A percentile compares a stretch with the other conserved stretches of the same genome.
phyloP scores from a whole-genome alignment of 1,139 yeast genomes.

The Protomyces pachydermus region DNA sequence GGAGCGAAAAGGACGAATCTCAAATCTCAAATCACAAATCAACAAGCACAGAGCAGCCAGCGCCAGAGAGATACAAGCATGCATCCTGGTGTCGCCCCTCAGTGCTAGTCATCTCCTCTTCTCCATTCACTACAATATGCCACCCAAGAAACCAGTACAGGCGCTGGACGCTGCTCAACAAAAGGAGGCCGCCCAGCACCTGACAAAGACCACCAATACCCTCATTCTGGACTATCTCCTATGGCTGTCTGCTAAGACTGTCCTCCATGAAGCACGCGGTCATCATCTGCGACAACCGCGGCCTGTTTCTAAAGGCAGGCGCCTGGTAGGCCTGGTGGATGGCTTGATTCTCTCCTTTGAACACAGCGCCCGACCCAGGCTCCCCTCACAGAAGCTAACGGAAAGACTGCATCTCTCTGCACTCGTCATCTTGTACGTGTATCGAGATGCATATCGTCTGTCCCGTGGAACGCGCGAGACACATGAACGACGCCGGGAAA shows the following conservation, averaged over 20 bases:
- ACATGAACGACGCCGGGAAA: neutral
- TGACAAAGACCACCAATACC: conserved; percentile 22
- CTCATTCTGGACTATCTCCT: conserved; percentile 25
- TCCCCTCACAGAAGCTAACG: neutral
- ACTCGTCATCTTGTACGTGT: conserved; percentile 15
- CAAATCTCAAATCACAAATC: neutral
- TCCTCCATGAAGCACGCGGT: conserved; percentile 4
- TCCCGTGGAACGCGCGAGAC: neutral
- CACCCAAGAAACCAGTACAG: neutral
- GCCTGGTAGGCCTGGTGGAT: conserved; percentile 25
- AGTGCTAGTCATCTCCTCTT: neutral
- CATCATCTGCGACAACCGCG: neutral
- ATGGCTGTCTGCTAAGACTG: conserved; percentile 22
- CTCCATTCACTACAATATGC: neutral
- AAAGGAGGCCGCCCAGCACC: conserved; percentile 4
- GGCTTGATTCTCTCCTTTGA: conserved; percentile 20
- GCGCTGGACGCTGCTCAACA: neutral
- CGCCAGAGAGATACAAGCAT: neutral
- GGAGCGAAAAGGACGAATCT: too few relatives aligned
- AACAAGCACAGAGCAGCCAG: neutral
- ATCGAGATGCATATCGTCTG: conserved; percentile 1
- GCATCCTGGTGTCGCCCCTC: neutral
- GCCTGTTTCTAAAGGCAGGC: conserved; percentile 5
- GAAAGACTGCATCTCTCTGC: conserved; percentile 11
- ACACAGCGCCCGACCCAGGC: conserved; percentile 2